Percentiles rank a stretch among this genome's conserved stretches.
Evolutionary conservation across 306 rosid genomes (phyloP).

Genomic region (Fragaria iinumae): DNA sequence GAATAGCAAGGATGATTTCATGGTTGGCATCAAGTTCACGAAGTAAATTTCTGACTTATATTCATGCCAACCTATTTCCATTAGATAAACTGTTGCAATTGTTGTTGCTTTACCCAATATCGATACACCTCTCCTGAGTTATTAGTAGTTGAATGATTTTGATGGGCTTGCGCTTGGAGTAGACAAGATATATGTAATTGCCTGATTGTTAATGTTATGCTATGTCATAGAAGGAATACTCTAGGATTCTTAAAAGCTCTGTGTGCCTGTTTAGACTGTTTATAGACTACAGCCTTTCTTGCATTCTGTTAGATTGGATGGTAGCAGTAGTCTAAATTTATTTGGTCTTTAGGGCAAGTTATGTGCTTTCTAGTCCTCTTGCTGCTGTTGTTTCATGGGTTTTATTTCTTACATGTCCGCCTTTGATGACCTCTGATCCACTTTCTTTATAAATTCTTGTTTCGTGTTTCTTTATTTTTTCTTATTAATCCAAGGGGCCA

Average conservation of each 20-base stretch:
- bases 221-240: background rate
- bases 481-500: background rate
- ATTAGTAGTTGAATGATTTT: background rate
- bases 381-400: background rate
- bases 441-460: background rate
- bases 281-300: background rate
- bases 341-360: background rate
- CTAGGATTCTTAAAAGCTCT: background rate
- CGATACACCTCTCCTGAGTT: background rate
- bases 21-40: slow-evolving; percentile 91
- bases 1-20: slow-evolving; percentile 74
- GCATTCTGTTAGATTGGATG: background rate
- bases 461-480: no score
- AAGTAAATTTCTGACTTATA: slow-evolving; percentile 44
- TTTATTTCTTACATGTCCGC: background rate
- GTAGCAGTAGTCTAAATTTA: background rate
- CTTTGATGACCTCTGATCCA: background rate
- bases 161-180: background rate
- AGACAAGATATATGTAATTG: background rate
- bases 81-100: background rate
- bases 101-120: background rate
- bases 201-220: background rate
- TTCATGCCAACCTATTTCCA: background rate
- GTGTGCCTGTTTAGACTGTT: background rate
- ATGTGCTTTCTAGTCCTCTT: background rate